phyloP scores from a whole-genome alignment of 208 protist genomes.

The Wallacemonas collosoma region DNA sequence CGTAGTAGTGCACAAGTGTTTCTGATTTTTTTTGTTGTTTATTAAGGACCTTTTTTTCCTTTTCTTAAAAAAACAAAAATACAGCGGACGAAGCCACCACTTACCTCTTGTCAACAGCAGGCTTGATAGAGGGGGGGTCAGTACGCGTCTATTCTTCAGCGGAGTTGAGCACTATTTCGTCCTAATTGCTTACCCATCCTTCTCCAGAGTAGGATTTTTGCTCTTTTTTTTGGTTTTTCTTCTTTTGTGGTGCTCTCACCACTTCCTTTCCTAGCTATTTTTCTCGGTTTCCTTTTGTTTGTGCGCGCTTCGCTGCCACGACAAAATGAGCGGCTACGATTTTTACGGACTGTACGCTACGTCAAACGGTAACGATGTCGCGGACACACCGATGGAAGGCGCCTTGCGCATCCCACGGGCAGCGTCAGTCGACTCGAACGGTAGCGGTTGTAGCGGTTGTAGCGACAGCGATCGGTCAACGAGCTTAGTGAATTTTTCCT shows the following conservation, averaged over 20 bases:
- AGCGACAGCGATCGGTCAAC: neutral
- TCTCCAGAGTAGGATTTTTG: no score
- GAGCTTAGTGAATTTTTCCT: neutral
- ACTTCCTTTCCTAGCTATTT: neutral
- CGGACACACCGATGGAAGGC: neutral
- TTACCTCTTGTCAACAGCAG: no score
- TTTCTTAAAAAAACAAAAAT: no score
- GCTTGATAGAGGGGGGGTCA: no score
- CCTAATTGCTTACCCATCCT: no score
- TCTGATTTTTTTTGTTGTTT: no score
- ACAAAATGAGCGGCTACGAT: constrained; percentile 17
- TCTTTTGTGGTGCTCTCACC: neutral
- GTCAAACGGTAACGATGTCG: neutral
- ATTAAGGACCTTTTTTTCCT: no score
- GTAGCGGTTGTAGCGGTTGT: neutral
- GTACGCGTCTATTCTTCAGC: no score
- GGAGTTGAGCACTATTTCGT: no score
- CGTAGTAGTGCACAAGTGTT: no score
- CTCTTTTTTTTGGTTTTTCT: no score
- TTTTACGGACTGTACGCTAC: neutral
- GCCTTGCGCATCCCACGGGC: neutral
- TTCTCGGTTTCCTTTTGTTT: neutral
- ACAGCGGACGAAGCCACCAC: no score
- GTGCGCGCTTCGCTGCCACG: neutral
- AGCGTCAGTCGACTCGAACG: neutral